Percentiles rank a stretch among this genome's conserved stretches.
Evolutionary conservation across 2,329 filamentous ascomycete genomes (phyloP).

Genomic region (Cladophialophora bantiana): DNA sequence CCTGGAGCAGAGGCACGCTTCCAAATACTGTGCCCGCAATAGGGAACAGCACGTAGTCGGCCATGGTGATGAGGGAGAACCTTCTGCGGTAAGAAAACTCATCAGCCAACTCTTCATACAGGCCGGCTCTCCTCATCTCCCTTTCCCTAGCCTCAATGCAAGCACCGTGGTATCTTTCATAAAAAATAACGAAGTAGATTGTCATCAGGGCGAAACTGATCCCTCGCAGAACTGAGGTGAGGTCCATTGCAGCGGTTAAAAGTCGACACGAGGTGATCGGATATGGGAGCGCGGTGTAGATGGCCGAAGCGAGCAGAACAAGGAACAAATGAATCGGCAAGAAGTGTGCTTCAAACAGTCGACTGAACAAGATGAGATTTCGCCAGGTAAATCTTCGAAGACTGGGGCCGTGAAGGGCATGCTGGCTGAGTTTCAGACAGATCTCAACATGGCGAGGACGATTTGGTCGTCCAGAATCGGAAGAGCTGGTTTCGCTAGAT

Average conservation of each 20-base stretch:
- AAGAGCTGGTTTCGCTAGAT: slow-evolving; percentile 6
- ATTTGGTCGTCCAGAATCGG: slow-evolving; percentile 2
- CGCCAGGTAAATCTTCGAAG: slow-evolving; percentile 58
- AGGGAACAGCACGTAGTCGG: slow-evolving; percentile 71
- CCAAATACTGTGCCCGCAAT: slow-evolving; percentile 73
- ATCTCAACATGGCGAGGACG: slow-evolving; percentile 25
- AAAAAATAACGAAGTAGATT: slow-evolving; percentile 66
- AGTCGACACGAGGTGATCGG: slow-evolving; percentile 56
- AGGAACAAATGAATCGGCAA: slow-evolving; percentile 72
- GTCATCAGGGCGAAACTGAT: slow-evolving; percentile 69
- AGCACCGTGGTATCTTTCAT: slow-evolving; percentile 71
- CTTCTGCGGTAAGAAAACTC: slow-evolving; percentile 67
- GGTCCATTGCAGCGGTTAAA: slow-evolving; percentile 65
- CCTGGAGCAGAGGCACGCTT: slow-evolving; percentile 71
- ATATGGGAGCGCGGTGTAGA: slow-evolving; percentile 65
- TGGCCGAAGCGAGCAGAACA: slow-evolving; percentile 66
- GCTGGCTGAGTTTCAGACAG: slow-evolving; percentile 61
- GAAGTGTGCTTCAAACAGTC: slow-evolving; percentile 78
- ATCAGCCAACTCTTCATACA: slow-evolving; percentile 66
- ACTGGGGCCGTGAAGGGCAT: slow-evolving; percentile 61
- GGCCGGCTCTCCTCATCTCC: slow-evolving; percentile 71
- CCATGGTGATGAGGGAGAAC: slow-evolving; percentile 63
- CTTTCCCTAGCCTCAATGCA: slow-evolving; percentile 67
- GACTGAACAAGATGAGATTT: slow-evolving; percentile 67
- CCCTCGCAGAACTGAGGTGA: slow-evolving; percentile 67